Base-by-base conservation (phyloP, 2,329 filamentous ascomycete species). In the Neonectria magnoliae region DNA sequence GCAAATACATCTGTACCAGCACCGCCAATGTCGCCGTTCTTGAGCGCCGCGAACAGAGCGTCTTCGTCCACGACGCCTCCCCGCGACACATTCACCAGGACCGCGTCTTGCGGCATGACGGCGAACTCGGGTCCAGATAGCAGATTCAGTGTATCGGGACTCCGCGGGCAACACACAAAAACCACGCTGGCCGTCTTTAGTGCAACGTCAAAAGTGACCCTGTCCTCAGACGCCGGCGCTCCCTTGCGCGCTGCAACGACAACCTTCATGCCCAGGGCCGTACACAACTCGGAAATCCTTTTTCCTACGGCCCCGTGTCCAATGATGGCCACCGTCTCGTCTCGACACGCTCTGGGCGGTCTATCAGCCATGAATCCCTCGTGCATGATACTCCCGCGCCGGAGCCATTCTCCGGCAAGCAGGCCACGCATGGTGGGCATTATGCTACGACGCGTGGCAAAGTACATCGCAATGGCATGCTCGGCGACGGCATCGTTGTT, bases 1-100 rank as follows among this genome's bases (percentile, higher is more conserved):
- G 68, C 54, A 82, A 68, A 18, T 8, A 57, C 54, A 20, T 57
- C 57, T 10, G 29, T 42, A 8, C 52, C 52, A 4, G 59, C 59
- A 1, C 52, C 59, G 5, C 41, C 48, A 36, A 62, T 62, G 27
- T 31, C 33, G 7, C 45, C 27, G 10, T 45, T 33, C 18, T 51
- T 57, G 20, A 62, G 29, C 5, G 59, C 59, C 7, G 33, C 14
- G 1, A 53, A 31, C 36, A 62, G 31, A 16, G 59, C 45, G 25
- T 38, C 16, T 18, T 62, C 59, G 38, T 42, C 11, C 13, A 62
- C 45, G 13, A 62, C 29, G 10, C 59, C 52, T 16, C 59, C 59
- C 13, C 59, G 48, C 8, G 52, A 45, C 14, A 62, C 13, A 10
- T 62, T 62, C 1, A 62, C 20, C 4, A 62, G 44, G 25, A 62